Evolutionary conservation across 257 asterid species (phyloP), one percentile per base, ranked within the genome.

Genomic region (Solanum tarapatanum): DNA sequence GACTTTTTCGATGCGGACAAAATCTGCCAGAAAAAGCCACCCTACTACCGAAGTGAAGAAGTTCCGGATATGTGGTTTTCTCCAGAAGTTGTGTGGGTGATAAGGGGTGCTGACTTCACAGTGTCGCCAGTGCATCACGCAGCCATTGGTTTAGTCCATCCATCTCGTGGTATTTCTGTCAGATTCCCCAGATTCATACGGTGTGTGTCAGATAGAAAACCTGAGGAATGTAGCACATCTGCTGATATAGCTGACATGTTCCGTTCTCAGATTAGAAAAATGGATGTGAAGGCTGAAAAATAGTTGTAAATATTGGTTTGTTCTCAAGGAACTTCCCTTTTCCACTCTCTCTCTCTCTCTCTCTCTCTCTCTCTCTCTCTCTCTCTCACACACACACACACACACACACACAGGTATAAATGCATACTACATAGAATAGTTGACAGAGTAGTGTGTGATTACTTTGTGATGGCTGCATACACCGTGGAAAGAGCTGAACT

Each of bases 101-200:
- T 95, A 90, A 90, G 89, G 92, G 99, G 99, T 35, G 95, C 99
- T 6, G 99, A 96, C 64, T 89, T 95, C 79, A 93, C 98, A 4
- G 90, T 96, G 16, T 95, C 99, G 2, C 98, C 98, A 8, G 95
- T 94, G 83, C 98, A 96, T 89, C 96, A 93, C 45, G 97, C 98
- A 64, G 98, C 98, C 83, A 89, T 93, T 55, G 98, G 97, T n/a
- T 86, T 94, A 82, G 87, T 95, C 89, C 98, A 94, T 88, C 95
- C 96, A 39, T 91, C 96, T 55, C 98, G 98, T 13, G 98, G 99
- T 26, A 94, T 96, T 79, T 96, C 99, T 12, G 89, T 95, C 36
- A 90, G 99, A 86, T 95, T 96, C 89, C 99, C 99, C 0, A 90
- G 99, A 77, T 96, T 93, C 87, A 82, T 93, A 45, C 92, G 90